Evolutionary conservation across 352 stramenopile genomes (phyloP).

Genomic region (Phytopythium delawarense): DNA sequence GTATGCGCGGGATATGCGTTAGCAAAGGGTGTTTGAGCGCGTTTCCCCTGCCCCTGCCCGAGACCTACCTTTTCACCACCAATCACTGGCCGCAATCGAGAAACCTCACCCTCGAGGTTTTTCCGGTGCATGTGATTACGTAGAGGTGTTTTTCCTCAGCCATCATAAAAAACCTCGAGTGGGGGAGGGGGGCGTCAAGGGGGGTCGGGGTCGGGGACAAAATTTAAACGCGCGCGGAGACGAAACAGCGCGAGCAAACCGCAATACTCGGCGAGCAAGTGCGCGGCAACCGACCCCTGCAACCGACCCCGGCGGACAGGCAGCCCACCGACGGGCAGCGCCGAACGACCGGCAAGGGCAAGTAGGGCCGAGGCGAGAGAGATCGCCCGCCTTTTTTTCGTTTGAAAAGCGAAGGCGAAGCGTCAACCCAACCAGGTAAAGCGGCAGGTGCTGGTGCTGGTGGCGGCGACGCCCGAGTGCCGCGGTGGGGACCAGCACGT

Average conservation of each 20-base stretch:
- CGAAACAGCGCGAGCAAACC: not conserved
- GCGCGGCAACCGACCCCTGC: no score
- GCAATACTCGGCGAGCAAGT: not conserved
- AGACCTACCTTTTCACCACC: conserved; percentile 49
- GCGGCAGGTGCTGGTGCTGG: not conserved
- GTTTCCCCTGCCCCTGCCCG: conserved; percentile 39
- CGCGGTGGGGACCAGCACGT: no score
- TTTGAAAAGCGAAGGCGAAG: not conserved
- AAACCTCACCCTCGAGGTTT: conserved; percentile 14
- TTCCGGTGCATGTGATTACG: not conserved
- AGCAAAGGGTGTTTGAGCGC: not conserved
- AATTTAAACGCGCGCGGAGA: conserved; percentile 3
- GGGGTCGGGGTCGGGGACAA: conserved; percentile 2
- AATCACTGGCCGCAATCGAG: conserved; percentile 29
- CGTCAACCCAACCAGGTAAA: conserved; percentile 1
- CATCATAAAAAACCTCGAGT: not conserved
- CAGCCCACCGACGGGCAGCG: no score
- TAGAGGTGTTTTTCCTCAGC: not conserved
- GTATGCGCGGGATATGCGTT: conserved; percentile 4
- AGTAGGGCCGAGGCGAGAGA: no score
- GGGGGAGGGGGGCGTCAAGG: conserved; percentile 2
- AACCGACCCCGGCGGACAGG: no score
- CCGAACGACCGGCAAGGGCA: not conserved
- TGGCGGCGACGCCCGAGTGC: not conserved
- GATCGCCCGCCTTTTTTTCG: not conserved